These are phyloP conservation scores for Podila clonocystis DNA, from an alignment of 192 early-diverging fungal genomes.

Conservation along the genomic window DNA sequence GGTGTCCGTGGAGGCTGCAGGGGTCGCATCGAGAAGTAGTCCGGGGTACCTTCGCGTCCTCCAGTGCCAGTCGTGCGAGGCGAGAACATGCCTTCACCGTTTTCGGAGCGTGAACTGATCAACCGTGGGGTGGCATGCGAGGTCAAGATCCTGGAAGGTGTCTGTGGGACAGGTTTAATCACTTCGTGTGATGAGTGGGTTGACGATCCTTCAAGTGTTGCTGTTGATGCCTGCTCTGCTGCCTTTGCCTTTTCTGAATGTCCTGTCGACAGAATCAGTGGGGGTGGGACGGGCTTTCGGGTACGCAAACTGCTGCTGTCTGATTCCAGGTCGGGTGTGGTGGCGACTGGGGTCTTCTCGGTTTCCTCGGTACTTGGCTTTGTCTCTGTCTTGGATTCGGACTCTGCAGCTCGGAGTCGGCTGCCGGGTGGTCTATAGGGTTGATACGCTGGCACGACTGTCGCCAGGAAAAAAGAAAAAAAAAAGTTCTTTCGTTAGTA, in stretches of 20 bases:
- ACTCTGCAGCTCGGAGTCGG: conserved; percentile 18
- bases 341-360: not conserved
- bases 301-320: conserved; percentile 4
- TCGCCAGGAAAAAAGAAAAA: not conserved
- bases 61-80: conserved; percentile 18
- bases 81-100: conserved; percentile 21
- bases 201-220: not conserved
- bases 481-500: not conserved
- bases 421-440: conserved; percentile 46
- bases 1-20: conserved; percentile 40
- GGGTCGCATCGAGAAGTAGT: conserved; percentile 50
- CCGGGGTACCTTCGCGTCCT: conserved; percentile 5
- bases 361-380: not conserved
- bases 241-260: not conserved
- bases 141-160: conserved; percentile 38
- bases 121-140: conserved; percentile 11
- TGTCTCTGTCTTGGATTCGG: conserved; percentile 9
- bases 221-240: not conserved
- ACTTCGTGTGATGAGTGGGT: conserved; percentile 25
- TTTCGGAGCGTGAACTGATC: conserved; percentile 39
- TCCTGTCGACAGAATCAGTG: conserved; percentile 35
- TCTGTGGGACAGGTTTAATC: conserved; percentile 37
- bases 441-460: conserved; percentile 14
- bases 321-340: not conserved
- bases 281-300: conserved; percentile 32